phyloP scores from a whole-genome alignment of 352 stramenopile genomes.

The Phytopythium cucurbitacearum region DNA sequence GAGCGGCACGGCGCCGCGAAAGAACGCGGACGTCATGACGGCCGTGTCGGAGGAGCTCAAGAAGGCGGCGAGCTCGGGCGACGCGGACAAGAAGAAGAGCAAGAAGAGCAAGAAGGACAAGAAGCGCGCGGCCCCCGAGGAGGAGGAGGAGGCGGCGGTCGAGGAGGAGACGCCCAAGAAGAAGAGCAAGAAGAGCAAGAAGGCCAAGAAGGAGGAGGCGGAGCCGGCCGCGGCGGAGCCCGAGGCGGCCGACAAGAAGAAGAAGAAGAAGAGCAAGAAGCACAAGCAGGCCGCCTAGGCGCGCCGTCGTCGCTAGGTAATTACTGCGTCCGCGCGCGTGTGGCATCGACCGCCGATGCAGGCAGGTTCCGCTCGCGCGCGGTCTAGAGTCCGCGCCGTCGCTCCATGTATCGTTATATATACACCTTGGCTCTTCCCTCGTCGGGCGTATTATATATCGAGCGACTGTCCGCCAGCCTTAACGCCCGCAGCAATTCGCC shows the following conservation, averaged over 20 bases:
- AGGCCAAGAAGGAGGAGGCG: slow-evolving; percentile 51
- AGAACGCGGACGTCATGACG: slow-evolving; percentile 99
- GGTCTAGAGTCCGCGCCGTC: background rate
- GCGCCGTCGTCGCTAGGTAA: slow-evolving; percentile 13
- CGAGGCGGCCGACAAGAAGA: slow-evolving; percentile 44
- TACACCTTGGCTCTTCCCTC: background rate
- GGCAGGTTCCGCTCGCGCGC: background rate
- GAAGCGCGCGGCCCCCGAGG: slow-evolving; percentile 63
- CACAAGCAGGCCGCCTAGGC: slow-evolving; percentile 76
- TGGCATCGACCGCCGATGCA: too few species aligned
- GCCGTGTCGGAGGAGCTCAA: slow-evolving; percentile 92
- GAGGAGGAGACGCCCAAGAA: slow-evolving; percentile 63
- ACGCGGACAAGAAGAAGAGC: slow-evolving; percentile 67
- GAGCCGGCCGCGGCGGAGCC: slow-evolving; percentile 27
- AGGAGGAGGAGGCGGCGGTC: slow-evolving; percentile 58
- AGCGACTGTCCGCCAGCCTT: background rate
- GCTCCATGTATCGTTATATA: slow-evolving; percentile 7
- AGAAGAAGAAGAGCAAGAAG: slow-evolving; percentile 80
- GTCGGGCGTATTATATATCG: background rate
- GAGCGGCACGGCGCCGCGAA: slow-evolving; percentile 94
- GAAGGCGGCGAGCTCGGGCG: slow-evolving; percentile 36
- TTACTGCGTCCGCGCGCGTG: background rate
- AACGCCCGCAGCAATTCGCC: background rate
- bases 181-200: slow-evolving; percentile 83
- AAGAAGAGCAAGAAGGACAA: slow-evolving; percentile 85